These are phyloP conservation scores for Penicillium tannophilum DNA, from an alignment of 495 filamentous ascomycete genomes.

Conservation along the genomic window DNA sequence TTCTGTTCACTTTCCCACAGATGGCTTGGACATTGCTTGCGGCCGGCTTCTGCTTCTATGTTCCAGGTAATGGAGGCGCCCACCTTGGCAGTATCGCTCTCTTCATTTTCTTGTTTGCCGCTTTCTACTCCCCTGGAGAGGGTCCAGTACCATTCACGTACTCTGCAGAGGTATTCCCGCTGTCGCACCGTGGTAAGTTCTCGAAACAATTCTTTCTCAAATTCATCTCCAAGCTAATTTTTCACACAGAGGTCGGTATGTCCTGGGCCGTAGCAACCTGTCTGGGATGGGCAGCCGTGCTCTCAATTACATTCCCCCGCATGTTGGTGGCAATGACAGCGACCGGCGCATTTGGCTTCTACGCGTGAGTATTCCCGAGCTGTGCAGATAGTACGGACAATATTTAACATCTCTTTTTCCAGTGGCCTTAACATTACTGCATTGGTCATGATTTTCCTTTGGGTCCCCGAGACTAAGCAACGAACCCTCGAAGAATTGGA, in stretches of 20 bases:
- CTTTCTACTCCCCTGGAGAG: constrained; percentile 70
- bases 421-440: constrained; percentile 70
- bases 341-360: constrained; percentile 53
- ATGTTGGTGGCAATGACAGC: constrained; percentile 61
- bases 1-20: constrained; percentile 84
- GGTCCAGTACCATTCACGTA: constrained; percentile 75
- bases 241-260: constrained; percentile 66
- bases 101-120: constrained; percentile 68
- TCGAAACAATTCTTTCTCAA: background rate
- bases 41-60: constrained; percentile 70
- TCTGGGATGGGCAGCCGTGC: constrained; percentile 72
- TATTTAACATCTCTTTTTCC: constrained; percentile 24
- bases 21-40: constrained; percentile 82
- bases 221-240: constrained; percentile 12
- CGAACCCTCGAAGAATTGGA: constrained; percentile 82
- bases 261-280: constrained; percentile 72
- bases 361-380: constrained; percentile 37
- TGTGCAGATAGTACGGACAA: constrained; percentile 10
- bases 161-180: constrained; percentile 79
- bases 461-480: constrained; percentile 79
- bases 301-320: constrained; percentile 70
- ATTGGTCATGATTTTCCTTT: constrained; percentile 71
- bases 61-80: constrained; percentile 50
- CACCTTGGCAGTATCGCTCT: constrained; percentile 63
- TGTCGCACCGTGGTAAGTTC: constrained; percentile 62